Percentiles rank a stretch among this genome's conserved stretches.
Evolutionary conservation across 2,329 filamentous ascomycete species (phyloP).

Genomic region (Calonectria honghensis): DNA sequence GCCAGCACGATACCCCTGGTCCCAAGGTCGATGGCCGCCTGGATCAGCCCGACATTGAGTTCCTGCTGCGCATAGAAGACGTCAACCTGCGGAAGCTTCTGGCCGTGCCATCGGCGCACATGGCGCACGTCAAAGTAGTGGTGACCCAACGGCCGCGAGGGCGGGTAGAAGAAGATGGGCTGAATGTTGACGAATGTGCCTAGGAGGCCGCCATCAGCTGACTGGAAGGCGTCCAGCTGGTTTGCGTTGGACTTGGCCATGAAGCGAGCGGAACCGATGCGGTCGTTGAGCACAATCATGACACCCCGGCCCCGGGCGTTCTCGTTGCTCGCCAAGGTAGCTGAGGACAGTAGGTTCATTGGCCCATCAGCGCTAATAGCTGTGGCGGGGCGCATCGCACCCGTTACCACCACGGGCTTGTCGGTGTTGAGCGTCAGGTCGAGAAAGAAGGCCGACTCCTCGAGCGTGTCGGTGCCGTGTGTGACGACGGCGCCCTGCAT

Average conservation of each 20-base stretch:
- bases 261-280: slow-evolving; percentile 74
- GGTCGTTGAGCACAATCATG: slow-evolving; percentile 78
- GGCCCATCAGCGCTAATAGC: slow-evolving; percentile 78
- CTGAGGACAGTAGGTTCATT: slow-evolving; percentile 76
- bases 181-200: slow-evolving; percentile 75
- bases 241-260: slow-evolving; percentile 79
- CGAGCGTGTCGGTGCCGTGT: slow-evolving; percentile 79
- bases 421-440: slow-evolving; percentile 73
- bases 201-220: slow-evolving; percentile 73
- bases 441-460: slow-evolving; percentile 79
- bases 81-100: slow-evolving; percentile 71
- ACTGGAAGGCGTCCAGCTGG: slow-evolving; percentile 77
- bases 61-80: slow-evolving; percentile 74
- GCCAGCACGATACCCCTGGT: slow-evolving; percentile 74
- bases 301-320: slow-evolving; percentile 70
- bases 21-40: slow-evolving; percentile 68
- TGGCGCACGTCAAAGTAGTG: slow-evolving; percentile 63
- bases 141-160: slow-evolving; percentile 69
- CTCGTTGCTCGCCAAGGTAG: slow-evolving; percentile 71
- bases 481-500: slow-evolving; percentile 74
- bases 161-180: slow-evolving; percentile 76
- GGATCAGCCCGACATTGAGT: slow-evolving; percentile 68
- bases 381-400: slow-evolving; percentile 78
- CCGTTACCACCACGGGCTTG: slow-evolving; percentile 77
- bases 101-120: slow-evolving; percentile 39